Base-by-base conservation (phyloP, 2,329 filamentous ascomycete genomes). In the Lomentospora prolificans region DNA sequence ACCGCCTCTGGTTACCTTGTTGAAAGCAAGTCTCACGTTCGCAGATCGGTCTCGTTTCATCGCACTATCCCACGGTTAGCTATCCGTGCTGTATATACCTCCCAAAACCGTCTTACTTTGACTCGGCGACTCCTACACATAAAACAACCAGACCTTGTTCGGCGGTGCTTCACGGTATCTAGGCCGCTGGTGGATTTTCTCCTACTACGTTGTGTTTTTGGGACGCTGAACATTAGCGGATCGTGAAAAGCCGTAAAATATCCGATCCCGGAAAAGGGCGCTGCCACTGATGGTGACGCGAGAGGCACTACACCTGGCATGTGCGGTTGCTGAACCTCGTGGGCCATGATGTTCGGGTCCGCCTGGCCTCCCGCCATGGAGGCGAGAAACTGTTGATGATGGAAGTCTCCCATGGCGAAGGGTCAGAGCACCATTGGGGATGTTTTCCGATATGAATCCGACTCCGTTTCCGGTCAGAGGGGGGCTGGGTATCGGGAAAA, bases 111-210 rank as follows among this genome's bases (percentile, higher is more conserved):
- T n/a, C n/a, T 61, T 73, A 84, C 83, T 77, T 87, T 97, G 53
- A 97, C 91, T 68, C 94, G 82, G 61, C 94, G 82, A 64, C 85
- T 86, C 58, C 94, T 82, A 70, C 94, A 99, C 50, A 91, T 97
- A 61, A 78, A 96, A 72, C 94, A 99, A 27, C 94, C 94, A 60
- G 90, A 96, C 63, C 94, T 81, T 46, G 94, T 97, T 62, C 94
- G 84, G 59, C 91, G 86, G 68, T 97, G 92, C 70, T 97, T 97
- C 62, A 95, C 87, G 65, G 87, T 85, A 59, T 95, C 88, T 51
- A 74, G 60, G 3, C 75, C 76, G 2, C 73, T 66, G 8, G 71
- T 64, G 1, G 78, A 79, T 60, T 80, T 81, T 57, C 78, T 74
- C 53, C 79, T 72, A 59, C 69, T 72, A 62, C 78, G 74, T 52